A percentile compares a stretch with the other conserved stretches of the same genome.
Evolutionary conservation across 2,329 filamentous ascomycete genomes (phyloP).

Genomic region (Botryotinia calthae): DNA sequence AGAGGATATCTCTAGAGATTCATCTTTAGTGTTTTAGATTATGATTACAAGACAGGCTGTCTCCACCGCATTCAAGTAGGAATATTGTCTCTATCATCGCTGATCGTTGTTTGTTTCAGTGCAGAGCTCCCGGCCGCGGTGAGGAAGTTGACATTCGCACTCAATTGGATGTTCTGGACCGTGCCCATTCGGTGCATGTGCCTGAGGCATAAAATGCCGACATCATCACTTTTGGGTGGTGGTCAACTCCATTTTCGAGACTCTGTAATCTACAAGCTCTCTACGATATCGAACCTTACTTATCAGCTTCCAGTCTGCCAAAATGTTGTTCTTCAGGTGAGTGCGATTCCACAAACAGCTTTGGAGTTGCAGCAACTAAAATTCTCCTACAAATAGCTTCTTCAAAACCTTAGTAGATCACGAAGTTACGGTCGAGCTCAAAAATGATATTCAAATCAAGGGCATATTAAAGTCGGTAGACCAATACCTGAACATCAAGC

Average conservation of each 20-base stretch:
- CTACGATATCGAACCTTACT: neutral
- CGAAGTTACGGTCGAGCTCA: conserved; percentile 96
- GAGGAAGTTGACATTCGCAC: neutral
- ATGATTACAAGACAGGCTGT: too few relatives aligned
- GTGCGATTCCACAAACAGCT: neutral
- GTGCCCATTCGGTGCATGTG: neutral
- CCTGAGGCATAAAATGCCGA: neutral
- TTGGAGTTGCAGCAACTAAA: neutral
- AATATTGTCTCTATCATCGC: too few relatives aligned
- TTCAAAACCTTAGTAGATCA: conserved; percentile 99
- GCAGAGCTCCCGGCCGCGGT: neutral
- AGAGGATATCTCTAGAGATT: too few relatives aligned
- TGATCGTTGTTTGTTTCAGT: neutral
- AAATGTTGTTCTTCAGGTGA: conserved; percentile 15
- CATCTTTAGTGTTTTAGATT: too few relatives aligned
- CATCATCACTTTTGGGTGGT: conserved; percentile 10
- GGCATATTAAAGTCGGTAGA: conserved; percentile 96
- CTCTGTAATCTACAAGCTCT: neutral
- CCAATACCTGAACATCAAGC: conserved; percentile 98
- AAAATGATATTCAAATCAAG: conserved; percentile 97
- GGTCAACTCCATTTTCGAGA: conserved; percentile 7
- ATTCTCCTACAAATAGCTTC: conserved; percentile 59
- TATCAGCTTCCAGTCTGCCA: neutral
- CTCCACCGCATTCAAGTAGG: neutral
- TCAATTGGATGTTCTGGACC: conserved; percentile 1